Evolutionary conservation across 83 land plant species (phyloP).

Genomic region (Diphasiastrum complanatum): DNA sequence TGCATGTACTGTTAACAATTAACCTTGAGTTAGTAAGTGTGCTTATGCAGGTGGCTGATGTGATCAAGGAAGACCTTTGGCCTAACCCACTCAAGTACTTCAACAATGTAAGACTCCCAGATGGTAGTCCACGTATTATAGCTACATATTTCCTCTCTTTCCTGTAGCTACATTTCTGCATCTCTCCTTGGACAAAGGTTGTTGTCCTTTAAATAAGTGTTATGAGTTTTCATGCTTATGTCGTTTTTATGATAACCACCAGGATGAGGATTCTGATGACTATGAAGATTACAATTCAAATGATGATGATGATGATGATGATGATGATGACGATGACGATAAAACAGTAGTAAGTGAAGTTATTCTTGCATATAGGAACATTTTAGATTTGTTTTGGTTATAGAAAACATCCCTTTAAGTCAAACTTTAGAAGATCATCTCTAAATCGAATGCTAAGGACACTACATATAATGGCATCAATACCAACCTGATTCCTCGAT

Average conservation of each 20-base stretch:
- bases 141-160: constrained; percentile 1
- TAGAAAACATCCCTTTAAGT: no score
- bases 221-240: not conserved
- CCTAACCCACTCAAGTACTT: constrained; percentile 78
- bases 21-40: constrained; percentile 1
- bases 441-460: not conserved
- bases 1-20: not conserved
- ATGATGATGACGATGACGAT: constrained; percentile 34
- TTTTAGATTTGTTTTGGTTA: not conserved
- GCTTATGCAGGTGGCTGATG: constrained; percentile 56
- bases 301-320: constrained; percentile 40
- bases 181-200: not conserved
- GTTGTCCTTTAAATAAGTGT: constrained; percentile 4
- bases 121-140: no score
- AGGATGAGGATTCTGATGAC: constrained; percentile 65
- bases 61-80: constrained; percentile 87
- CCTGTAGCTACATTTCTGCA: not conserved
- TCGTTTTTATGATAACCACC: constrained; percentile 3
- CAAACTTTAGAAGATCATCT: not conserved
- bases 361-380: constrained; percentile 5
- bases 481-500: not conserved
- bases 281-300: constrained; percentile 24
- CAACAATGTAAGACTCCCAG: constrained; percentile 77
- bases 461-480: not conserved
- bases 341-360: not conserved